Evolutionary conservation across 2,329 filamentous ascomycete genomes (phyloP).

Genomic region (Colletotrichum lupini): DNA sequence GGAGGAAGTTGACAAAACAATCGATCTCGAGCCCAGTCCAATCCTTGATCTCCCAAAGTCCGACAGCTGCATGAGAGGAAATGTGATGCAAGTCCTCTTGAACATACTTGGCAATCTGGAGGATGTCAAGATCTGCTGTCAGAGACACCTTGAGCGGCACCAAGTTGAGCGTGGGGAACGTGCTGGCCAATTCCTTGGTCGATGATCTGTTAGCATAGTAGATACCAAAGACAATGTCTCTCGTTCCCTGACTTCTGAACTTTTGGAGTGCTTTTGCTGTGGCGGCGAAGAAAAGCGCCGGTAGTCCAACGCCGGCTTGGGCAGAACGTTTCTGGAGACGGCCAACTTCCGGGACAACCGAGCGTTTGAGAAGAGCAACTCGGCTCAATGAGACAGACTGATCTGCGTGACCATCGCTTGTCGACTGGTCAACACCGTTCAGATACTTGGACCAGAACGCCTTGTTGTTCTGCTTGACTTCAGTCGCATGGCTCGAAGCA

Average conservation of each 20-base stretch:
- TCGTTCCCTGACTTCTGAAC: slow-evolving; percentile 22
- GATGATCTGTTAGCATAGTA: slow-evolving; percentile 83
- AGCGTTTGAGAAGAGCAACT: slow-evolving; percentile 55
- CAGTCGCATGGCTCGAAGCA: not conserved
- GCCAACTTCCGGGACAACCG: slow-evolving; percentile 53
- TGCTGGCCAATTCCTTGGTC: slow-evolving; percentile 57
- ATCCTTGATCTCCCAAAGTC: slow-evolving; percentile 75
- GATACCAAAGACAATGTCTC: slow-evolving; percentile 75
- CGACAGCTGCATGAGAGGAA: slow-evolving; percentile 62
- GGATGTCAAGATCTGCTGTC: slow-evolving; percentile 46
- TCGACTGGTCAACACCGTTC: slow-evolving; percentile 40
- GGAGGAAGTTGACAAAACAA: slow-evolving; percentile 85
- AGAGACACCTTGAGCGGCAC: slow-evolving; percentile 73
- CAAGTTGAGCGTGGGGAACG: slow-evolving; percentile 81
- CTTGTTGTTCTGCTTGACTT: not conserved
- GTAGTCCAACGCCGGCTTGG: slow-evolving; percentile 69
- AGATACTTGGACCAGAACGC: slow-evolving; percentile 37
- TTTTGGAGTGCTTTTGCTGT: slow-evolving; percentile 61
- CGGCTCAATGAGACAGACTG: slow-evolving; percentile 42
- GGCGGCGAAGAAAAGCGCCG: slow-evolving; percentile 80
- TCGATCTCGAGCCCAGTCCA: slow-evolving; percentile 81
- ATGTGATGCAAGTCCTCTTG: slow-evolving; percentile 77
- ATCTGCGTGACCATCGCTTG: slow-evolving; percentile 29
- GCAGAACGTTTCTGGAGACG: slow-evolving; percentile 49
- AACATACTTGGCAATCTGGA: slow-evolving; percentile 67